Conservation (phyloP, 2,329 filamentous ascomycete genomes). For the Fusarium clavum region DNA sequence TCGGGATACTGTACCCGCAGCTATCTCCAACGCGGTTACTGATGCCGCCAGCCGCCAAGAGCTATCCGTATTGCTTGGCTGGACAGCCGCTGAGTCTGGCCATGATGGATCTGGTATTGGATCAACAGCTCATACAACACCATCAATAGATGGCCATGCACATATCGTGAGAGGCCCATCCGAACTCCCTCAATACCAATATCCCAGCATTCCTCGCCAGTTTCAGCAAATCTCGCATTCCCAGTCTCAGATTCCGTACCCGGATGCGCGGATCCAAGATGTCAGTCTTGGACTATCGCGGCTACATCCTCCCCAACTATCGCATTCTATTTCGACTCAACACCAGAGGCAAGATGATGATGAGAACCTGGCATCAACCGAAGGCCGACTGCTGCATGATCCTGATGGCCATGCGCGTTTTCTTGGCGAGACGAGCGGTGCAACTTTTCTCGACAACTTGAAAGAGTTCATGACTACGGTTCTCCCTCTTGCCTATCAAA, state of each 20-base stretch:
- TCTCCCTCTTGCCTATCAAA: constrained; percentile 50
- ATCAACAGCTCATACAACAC: constrained; percentile 12
- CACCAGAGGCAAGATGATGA: constrained; percentile 42
- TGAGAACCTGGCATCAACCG: constrained; percentile 41
- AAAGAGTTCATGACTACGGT: constrained; percentile 60
- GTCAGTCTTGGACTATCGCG: constrained; percentile 12
- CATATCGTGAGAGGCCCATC: constrained; percentile 13
- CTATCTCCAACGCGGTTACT: constrained; percentile 27
- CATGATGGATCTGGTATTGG: constrained; percentile 1
- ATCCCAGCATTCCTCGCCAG: constrained; percentile 22
- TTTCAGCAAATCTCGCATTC: constrained; percentile 16
- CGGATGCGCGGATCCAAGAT: constrained; percentile 25
- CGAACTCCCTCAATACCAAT: constrained; percentile 32
- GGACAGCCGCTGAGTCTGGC: constrained; percentile 38
- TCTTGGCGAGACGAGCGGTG: constrained; percentile 62
- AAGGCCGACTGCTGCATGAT: constrained; percentile 60
- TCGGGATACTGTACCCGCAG: constrained; percentile 50
- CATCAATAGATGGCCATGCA: constrained; percentile 13
- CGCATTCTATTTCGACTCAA: background rate
- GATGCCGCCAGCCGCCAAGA: constrained; percentile 52
- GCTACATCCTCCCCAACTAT: constrained; percentile 7
- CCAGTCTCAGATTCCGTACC: constrained; percentile 20
- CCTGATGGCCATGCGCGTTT: constrained; percentile 58
- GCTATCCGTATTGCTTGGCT: constrained; percentile 47
- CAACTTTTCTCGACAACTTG: constrained; percentile 62